A percentile compares a stretch with the other conserved stretches of the same genome.
These are phyloP conservation scores for Camelina neglecta DNA, from an alignment of 345 rosid genomes.

Conservation along the genomic window DNA sequence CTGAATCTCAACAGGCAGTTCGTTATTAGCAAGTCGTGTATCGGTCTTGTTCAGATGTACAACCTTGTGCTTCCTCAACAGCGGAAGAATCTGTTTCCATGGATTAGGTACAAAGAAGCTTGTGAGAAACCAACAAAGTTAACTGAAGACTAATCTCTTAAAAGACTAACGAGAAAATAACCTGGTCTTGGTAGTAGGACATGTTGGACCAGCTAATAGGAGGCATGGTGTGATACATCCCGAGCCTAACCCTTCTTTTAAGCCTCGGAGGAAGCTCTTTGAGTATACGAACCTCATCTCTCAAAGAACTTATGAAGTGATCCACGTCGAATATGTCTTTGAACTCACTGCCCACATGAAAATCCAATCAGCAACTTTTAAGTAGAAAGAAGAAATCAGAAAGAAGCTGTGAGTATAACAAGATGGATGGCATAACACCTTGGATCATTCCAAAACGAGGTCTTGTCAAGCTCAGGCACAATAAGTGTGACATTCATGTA, in stretches of 20 bases:
- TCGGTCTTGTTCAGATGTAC: conserved; percentile 90
- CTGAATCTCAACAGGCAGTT: conserved; percentile 77
- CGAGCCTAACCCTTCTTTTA: conserved; percentile 65
- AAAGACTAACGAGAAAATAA: conserved; percentile 28
- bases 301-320: conserved; percentile 74
- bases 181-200: conserved; percentile 76
- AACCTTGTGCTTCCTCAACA: conserved; percentile 82
- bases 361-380: conserved; percentile 24
- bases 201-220: conserved; percentile 93
- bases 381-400: conserved; percentile 2
- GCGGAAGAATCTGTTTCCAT: conserved; percentile 82
- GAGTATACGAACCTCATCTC: conserved; percentile 85
- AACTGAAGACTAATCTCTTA: background rate
- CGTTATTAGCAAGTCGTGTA: conserved; percentile 86
- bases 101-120: conserved; percentile 4
- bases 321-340: conserved; percentile 88
- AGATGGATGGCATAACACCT: conserved; percentile 47
- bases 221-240: conserved; percentile 69
- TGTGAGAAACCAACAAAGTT: conserved; percentile 26
- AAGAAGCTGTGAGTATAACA: background rate
- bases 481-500: conserved; percentile 84
- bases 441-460: conserved; percentile 93
- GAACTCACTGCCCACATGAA: conserved; percentile 62
- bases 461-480: conserved; percentile 86
- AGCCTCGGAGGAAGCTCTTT: conserved; percentile 85